A percentile compares a stretch with the other conserved stretches of the same genome.
Evolutionary conservation across 1,284 basidiomycete species (phyloP).

Genomic region (Austroboletus niveus): DNA sequence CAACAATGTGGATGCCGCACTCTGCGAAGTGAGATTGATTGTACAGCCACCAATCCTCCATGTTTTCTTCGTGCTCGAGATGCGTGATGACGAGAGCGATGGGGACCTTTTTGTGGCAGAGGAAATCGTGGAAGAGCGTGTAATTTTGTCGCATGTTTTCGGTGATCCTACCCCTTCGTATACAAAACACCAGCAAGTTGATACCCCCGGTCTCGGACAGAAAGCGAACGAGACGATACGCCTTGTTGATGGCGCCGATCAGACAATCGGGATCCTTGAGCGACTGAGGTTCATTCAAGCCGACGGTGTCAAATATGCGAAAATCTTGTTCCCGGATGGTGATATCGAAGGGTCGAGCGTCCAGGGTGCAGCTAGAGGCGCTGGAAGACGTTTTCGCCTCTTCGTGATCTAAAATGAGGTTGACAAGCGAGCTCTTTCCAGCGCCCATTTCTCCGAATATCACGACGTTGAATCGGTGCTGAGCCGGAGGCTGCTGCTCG

Average conservation of each 20-base stretch:
- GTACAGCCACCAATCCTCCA: conserved; percentile 29
- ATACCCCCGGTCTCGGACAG: conserved; percentile 32
- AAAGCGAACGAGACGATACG: conserved; percentile 24
- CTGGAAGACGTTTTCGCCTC: conserved; percentile 20
- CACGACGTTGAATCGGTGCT: conserved; percentile 20
- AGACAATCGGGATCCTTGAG: conserved; percentile 28
- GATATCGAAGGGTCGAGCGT: conserved; percentile 23
- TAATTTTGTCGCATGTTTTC: conserved; percentile 33
- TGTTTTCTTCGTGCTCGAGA: conserved; percentile 28
- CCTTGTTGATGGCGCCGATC: conserved; percentile 31
- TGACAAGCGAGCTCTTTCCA: conserved; percentile 30
- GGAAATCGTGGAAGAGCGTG: conserved; percentile 32
- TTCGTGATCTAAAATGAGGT: conserved; percentile 21
- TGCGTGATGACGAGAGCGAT: conserved; percentile 28
- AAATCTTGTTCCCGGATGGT: conserved; percentile 22
- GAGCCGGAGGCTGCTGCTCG: conserved; percentile 10
- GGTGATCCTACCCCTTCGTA: conserved; percentile 36
- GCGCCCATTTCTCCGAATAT: conserved; percentile 31
- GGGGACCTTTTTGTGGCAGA: conserved; percentile 31
- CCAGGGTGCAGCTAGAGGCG: conserved; percentile 25
- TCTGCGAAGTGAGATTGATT: conserved; percentile 19
- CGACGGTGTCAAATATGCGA: conserved; percentile 31
- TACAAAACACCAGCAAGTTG: conserved; percentile 36
- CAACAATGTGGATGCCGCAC: conserved; percentile 17
- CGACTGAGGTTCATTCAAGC: conserved; percentile 30